Evolutionary conservation across 1,284 basidiomycete species (phyloP).

Genomic region (Termitomyces sp.): DNA sequence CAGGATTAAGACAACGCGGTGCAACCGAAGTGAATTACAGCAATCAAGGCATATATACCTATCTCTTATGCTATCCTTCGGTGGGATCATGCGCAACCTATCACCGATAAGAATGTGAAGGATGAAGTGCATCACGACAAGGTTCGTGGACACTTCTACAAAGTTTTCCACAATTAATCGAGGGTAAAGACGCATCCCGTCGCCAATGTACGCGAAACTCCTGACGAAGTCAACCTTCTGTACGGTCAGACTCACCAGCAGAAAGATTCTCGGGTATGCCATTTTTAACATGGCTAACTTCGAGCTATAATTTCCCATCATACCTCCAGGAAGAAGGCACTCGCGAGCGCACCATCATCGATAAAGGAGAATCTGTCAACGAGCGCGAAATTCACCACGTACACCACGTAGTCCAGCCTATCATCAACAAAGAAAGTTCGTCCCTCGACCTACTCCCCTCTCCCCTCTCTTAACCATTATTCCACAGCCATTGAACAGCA

Average conservation of each 20-base stretch:
- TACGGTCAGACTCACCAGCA: neutral
- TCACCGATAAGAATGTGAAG: neutral
- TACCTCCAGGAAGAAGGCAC: neutral
- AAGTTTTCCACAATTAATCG: neutral
- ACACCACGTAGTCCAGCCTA: constrained; percentile 4
- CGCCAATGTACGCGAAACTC: neutral
- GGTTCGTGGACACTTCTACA: neutral
- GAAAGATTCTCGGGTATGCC: neutral
- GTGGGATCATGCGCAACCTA: neutral
- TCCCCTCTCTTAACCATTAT: neutral
- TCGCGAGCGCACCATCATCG: neutral
- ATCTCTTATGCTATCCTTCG: neutral
- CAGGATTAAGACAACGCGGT: neutral
- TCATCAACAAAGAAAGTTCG: constrained; percentile 8
- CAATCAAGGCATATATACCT: neutral
- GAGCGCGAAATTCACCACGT: neutral
- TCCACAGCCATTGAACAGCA: neutral
- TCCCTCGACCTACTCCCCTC: neutral
- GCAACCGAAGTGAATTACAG: neutral
- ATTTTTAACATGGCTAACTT: neutral
- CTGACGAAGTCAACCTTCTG: neutral
- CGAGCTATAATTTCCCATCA: neutral
- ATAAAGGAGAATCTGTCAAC: neutral
- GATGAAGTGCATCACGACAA: neutral
- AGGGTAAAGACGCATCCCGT: neutral